Base-by-base conservation (phyloP, 495 filamentous ascomycete genomes). In the Chaetomium tenue region DNA sequence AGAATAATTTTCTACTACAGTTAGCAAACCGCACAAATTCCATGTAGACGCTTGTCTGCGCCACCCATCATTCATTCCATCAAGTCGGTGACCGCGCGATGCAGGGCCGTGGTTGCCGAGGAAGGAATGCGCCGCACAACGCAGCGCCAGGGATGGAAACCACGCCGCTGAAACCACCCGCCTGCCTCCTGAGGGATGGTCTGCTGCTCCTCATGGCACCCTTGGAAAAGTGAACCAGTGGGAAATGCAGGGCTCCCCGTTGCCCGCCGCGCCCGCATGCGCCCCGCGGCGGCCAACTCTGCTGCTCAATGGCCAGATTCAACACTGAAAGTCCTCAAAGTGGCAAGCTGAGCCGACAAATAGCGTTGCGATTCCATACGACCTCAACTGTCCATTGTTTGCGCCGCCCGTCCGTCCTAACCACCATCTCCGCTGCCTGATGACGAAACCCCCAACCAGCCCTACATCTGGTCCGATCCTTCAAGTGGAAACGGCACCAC, bases 41-140 rank as follows among this genome's bases (percentile, higher is more conserved):
- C 26, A 5, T 23, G 2, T 6, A 18, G 23, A 13, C 11, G 13
- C 25, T 18, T n/a, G n/a, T 25, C 15, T 18, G 57, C 22, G 6
- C 13, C 13, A 33, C 2, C 5, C n/a, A 18, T 33, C 37, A 58
- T 18, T 42, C 37, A 15, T 37, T 8, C 20, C 20, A 42, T 47
- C 46, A 2, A 37, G n/a, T 15, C 46, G 40, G 42, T 9, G 22
- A 47, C 53, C 26, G 48, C 64, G 67, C 56, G 56, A 66, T 47
- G 64, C 56, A 69, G 67, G 64, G 54, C 64, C 67, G 67, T 53
- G 18, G 28, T 66, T 60, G 56, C 67, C 52, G 64, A 63, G 63
- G 58, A 63, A 66, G 58, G 60, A 57, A 57, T 59, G 44, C 58
- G 48, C 52, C 39, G 55, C 37, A 37, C 8, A 46, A 28, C n/a